These are phyloP conservation scores for Saccharomycopsis sp. DNA, from an alignment of 805 yeast species.

Conservation along the genomic window DNA sequence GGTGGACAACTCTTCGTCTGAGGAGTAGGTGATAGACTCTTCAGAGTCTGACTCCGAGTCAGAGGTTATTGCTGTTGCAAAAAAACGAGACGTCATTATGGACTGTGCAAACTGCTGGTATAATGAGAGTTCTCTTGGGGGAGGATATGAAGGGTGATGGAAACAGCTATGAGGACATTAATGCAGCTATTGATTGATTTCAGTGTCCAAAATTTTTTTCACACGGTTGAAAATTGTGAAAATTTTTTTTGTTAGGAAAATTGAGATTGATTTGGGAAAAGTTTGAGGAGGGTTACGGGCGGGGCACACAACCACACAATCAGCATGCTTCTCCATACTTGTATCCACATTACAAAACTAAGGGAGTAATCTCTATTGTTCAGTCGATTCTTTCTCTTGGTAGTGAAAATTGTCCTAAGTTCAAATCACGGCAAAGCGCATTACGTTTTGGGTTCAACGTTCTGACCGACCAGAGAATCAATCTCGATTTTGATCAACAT, in stretches of 20 bases:
- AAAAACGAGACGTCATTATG: constrained; percentile 82
- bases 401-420: no score
- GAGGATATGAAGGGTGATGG: neutral
- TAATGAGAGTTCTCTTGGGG: neutral
- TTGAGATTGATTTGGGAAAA: neutral
- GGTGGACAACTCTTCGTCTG: constrained; percentile 39
- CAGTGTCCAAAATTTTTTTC: neutral
- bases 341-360: no score
- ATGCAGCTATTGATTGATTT: neutral
- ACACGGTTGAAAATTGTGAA: neutral
- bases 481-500: no score
- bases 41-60: constrained; percentile 33
- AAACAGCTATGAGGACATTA: neutral
- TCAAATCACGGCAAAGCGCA: no score
- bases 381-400: no score
- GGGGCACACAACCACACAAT: neutral
- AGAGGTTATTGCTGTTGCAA: constrained; percentile 47
- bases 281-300: neutral
- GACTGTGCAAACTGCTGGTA: neutral
- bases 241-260: neutral
- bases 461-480: no score
- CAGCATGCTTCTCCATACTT: no score
- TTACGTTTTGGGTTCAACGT: no score
- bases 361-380: no score
- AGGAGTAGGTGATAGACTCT: constrained; percentile 27